Evolutionary conservation across 225 moss, liverwort and hornwort genomes (phyloP).

Genomic region (Marchantia paleacea): DNA sequence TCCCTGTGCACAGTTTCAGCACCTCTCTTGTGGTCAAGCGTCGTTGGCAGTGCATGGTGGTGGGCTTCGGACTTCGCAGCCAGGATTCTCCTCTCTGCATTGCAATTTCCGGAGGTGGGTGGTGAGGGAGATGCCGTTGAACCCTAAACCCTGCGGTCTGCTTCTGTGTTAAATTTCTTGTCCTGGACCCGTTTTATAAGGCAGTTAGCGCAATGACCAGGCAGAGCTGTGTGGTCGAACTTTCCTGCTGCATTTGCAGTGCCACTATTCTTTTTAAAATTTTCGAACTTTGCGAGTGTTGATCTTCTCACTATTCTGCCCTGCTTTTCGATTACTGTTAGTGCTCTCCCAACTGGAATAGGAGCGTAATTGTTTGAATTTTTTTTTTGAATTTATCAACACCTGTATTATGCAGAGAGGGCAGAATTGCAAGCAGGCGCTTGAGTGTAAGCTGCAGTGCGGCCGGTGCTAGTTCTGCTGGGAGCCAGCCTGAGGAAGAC

Average conservation of each 20-base stretch:
- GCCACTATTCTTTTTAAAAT: neutral
- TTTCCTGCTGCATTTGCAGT: neutral
- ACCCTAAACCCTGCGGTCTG: constrained; percentile 10
- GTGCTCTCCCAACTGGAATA: too few species aligned
- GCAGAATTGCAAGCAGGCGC: constrained; percentile 1
- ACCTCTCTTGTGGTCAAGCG: neutral
- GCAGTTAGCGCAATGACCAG: neutral
- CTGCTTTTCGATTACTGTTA: too few species aligned
- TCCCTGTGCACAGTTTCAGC: neutral
- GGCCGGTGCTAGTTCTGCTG: constrained; percentile 35
- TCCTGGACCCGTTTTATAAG: neutral
- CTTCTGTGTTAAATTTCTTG: neutral
- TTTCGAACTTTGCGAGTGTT: neutral
- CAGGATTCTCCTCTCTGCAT: constrained; percentile 4
- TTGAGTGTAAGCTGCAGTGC: constrained; percentile 32
- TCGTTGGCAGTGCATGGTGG: neutral
- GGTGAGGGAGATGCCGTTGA: neutral
- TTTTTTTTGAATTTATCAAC: neutral
- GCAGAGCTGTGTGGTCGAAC: neutral
- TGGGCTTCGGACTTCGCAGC: neutral
- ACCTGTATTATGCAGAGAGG: neutral
- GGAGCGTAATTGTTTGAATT: neutral
- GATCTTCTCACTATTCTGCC: too few species aligned
- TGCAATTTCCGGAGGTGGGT: constrained; percentile 5
- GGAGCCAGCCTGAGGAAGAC: constrained; percentile 28